Evolutionary conservation across 2,329 filamentous ascomycete species (phyloP), one percentile per base, ranked within the genome.

Genomic region (Penicillium sp.): DNA sequence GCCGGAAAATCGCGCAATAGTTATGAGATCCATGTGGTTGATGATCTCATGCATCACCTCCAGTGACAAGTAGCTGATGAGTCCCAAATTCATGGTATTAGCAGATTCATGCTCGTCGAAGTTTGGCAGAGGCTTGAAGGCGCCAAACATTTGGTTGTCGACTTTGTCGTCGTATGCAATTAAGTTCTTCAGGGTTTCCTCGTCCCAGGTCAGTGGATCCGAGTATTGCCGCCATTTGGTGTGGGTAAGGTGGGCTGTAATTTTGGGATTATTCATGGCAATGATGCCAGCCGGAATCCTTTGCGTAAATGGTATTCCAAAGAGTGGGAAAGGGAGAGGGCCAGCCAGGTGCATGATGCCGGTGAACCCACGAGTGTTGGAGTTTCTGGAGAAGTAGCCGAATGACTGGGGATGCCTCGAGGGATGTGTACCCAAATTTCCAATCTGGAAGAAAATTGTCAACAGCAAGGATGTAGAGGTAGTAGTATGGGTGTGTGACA

Each of bases 1-100:
- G 11, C 24, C 43, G 10, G 43, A 16, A 11, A 58, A 56, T 22
- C 8, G 2, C n/a, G 35, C 31, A 14, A 51, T 27, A 1, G 29
- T 52, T 22, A 13, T 2, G 7, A 56, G 10, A 24, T 61, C 53
- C 37, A 61, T 31, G 10, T 31, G 14, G 6, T 48, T 22, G 3
- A 58, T 53, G 6, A 59, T 46, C 14, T 27, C 11, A 19, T 47
- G 43, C 2, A 60, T 14, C 6, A 60, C 6, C 37, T 60, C 58
- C 14, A 26, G 19, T 2, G 58, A 49, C 1, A 58, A 43, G 1
- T 2, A 3, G 14, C 19, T 24, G n/a, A 60, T 27, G 14, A 19
- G 21, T 26, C 55, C 52, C 11, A 48, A 16, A 11, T 19, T 13
- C 5, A 26, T 14, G 5, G 45, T 31, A n/a, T 19, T 16, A 5